These are phyloP conservation scores for Tricholoma sp. DNA, from an alignment of 768 basidiomycete species.

Conservation along the genomic window DNA sequence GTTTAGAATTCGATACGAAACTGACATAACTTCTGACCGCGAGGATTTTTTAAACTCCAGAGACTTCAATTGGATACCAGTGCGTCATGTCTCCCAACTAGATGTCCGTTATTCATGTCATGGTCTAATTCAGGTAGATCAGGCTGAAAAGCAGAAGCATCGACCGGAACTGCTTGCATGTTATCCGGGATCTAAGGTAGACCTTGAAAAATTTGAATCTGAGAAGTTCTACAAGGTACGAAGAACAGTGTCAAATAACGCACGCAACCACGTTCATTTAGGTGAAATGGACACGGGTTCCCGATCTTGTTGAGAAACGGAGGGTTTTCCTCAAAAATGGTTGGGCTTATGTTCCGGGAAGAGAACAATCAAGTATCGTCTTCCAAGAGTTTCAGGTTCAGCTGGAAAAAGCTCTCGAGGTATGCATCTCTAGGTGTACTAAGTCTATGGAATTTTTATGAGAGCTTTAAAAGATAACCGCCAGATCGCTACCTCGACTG, in stretches of 20 bases:
- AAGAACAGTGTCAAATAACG: not conserved
- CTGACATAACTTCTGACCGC: conserved; percentile 51
- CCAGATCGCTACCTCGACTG: conserved; percentile 81
- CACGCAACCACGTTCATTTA: conserved; percentile 23
- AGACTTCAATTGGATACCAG: conserved; percentile 63
- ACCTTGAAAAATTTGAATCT: conserved; percentile 31
- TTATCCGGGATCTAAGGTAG: conserved; percentile 33
- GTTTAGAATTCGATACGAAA: conserved; percentile 79
- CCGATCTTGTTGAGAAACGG: conserved; percentile 83
- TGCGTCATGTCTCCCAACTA: conserved; percentile 22
- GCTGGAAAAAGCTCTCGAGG: conserved; percentile 74
- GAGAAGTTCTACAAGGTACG: conserved; percentile 79
- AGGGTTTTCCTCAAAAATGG: conserved; percentile 74
- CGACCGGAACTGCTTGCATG: conserved; percentile 44
- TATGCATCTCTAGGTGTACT: conserved; percentile 24
- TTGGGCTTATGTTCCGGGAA: conserved; percentile 82
- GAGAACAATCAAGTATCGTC: conserved; percentile 79
- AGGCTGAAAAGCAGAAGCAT: conserved; percentile 49
- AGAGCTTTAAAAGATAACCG: conserved; percentile 54
- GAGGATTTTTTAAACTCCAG: conserved; percentile 59
- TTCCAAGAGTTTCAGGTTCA: conserved; percentile 78
- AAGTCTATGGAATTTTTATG: not conserved
- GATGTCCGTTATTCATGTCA: not conserved
- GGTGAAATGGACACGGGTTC: conserved; percentile 97
- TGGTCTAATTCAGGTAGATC: conserved; percentile 36